These are phyloP conservation scores for Backusella australiensis DNA, from an alignment of 192 early-diverging fungal genomes.

Conservation along the genomic window DNA sequence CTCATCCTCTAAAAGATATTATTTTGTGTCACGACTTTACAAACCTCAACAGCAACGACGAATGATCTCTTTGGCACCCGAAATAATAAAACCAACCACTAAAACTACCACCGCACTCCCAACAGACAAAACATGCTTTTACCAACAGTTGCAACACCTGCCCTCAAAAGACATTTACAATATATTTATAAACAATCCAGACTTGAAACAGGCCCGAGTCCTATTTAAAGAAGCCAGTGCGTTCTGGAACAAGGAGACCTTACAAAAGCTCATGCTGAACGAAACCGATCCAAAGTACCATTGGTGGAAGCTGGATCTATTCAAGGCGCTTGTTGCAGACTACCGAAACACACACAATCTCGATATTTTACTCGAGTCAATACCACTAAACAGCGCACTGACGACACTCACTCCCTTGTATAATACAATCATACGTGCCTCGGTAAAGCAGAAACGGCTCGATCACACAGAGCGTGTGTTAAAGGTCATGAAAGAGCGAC, in stretches of 20 bases:
- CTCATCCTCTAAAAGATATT: neutral
- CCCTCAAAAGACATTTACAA: constrained; percentile 4
- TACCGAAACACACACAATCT: neutral
- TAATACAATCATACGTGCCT: neutral
- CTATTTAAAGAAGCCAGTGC: constrained; percentile 3
- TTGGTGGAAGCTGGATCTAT: neutral
- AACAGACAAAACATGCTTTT: neutral
- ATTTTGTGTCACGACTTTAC: neutral
- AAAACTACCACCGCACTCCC: neutral
- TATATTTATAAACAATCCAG: neutral
- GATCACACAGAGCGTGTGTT: neutral
- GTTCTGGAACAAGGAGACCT: neutral
- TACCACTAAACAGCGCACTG: neutral
- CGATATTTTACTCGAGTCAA: neutral
- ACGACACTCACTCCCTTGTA: neutral
- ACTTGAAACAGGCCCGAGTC: neutral
- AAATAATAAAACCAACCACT: neutral
- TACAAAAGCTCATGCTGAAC: neutral
- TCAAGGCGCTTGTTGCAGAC: neutral
- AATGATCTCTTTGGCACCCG: neutral
- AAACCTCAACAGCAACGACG: neutral
- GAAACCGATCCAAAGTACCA: neutral
- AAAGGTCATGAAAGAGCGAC: neutral
- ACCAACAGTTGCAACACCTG: neutral
- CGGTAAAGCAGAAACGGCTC: constrained; percentile 7